Evolutionary conservation across 2,329 filamentous ascomycete genomes (phyloP), one percentile per base, ranked within the genome.

Genomic region (Aureobasidium sp.): DNA sequence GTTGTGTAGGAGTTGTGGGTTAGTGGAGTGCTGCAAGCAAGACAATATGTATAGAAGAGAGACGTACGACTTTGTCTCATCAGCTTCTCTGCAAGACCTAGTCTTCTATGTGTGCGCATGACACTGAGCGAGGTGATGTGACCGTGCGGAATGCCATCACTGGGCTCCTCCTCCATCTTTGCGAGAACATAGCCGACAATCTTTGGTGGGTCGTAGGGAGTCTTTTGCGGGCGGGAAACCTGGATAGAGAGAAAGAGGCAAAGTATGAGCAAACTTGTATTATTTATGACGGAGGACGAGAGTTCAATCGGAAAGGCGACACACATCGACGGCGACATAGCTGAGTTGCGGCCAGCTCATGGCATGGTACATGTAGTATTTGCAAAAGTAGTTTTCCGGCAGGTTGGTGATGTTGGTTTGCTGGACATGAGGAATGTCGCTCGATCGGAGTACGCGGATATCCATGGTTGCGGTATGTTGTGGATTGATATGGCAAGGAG

Each of bases 321-420:
- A 70, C 67, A 80, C 78, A 75, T 97, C 93, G 69, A 99, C 91
- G 68, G 94, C 94, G 62, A 99, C 93, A 77, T 92, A 97, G 77
- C 88, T 93, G 67, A 99, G 85, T 78, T 97, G 93, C 49, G 94
- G 94, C 94, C 94, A 99, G 69, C 91, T 96, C 67, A 97, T 86
- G 16, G 93, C 92, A 78, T 99, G 94, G 84, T 99, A 99, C 72
- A 99, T 86, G 81, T 99, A 99, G 83, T 99, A 99, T 83, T 99
- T 99, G 78, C 96, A 90, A 76, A 97, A 97, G 84, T 99, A 99
- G 82, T 99, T 99, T 78, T 99, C 94, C 67, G 94, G 94, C 59
- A 99, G 84, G 80, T 99, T 99, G 75, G 95, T 96, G 74, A 99
- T 92, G 81, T 99, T 97, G 73, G 93, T 93, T 76, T 95, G 91